Base-by-base conservation (phyloP, 225 moss, liverwort and hornwort species). In the Pleurozium schreberi region DNA sequence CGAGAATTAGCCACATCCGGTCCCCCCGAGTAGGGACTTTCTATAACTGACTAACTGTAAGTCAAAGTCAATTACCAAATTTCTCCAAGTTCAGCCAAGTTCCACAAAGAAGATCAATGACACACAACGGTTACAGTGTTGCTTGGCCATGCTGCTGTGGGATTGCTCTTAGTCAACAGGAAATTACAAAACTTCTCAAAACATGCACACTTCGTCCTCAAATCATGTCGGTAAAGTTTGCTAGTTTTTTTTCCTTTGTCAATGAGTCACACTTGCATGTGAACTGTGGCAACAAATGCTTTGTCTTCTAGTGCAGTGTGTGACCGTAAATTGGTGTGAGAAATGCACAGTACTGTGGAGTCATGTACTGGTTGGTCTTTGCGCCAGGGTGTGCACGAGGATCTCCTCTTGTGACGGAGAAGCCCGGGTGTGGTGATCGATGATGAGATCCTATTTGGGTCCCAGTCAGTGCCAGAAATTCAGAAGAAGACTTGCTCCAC, bases 1-100 rank as follows among this genome's bases (percentile, higher is more conserved):
- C 15, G 6, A 4, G 0, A 38, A 14, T 3, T 7, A 13, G 7
- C 1, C 3, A 49, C 31, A 74, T 74, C 49, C 2, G 8, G 8
- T 58, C 59, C 8, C n/a, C 9, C 7, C 11, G 12, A 58, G n/a
- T 7, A 11, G 18, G 11, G 0, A 79, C 28, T 18, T 58, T 40
- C 12, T 6, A n/a, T 4, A 26, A 40, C n/a, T n/a, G n/a, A n/a
- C n/a, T n/a, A n/a, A n/a, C 11, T 80, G 58, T 12, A n/a, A 12
- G n/a, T 78, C 55, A n/a, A 79, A 58, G 18, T 59, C 40, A 58
- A 2, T 58, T 79, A 58, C 27, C 58, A 40, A 80, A 58, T 80
- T 28, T 80, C 28, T 12, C 12, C 42, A 59, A 58, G 59, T 27
- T 79, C n/a, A n/a, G n/a, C n/a, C n/a, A n/a, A n/a, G n/a, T n/a